A percentile compares a stretch with the other conserved stretches of the same genome.
Conservation (phyloP, 441 rosid genomes). For the Mallotus japonicus region DNA sequence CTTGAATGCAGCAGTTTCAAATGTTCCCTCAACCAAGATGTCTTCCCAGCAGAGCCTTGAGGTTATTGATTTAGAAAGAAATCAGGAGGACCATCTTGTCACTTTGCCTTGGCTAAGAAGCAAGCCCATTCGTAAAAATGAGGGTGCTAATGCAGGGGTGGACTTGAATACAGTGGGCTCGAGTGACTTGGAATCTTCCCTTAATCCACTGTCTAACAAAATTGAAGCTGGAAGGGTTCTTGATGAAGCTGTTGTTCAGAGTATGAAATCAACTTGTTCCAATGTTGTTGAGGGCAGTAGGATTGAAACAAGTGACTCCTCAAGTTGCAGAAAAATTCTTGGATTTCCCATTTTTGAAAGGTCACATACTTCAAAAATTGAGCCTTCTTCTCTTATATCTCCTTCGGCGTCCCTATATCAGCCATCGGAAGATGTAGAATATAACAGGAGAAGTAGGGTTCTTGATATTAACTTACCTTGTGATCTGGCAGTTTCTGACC, state of each 20-base stretch:
- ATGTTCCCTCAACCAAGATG: conserved; percentile 37
- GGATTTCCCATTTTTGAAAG: conserved; percentile 53
- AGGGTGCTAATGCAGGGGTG: conserved; percentile 29
- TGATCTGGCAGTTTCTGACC: conserved; percentile 47
- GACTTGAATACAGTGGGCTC: conserved; percentile 42
- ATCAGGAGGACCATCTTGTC: conserved; percentile 36
- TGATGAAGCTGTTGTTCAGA: conserved; percentile 31
- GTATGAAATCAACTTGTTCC: conserved; percentile 40
- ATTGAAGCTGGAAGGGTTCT: conserved; percentile 34
- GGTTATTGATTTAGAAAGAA: conserved; percentile 47
- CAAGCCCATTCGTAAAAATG: conserved; percentile 38
- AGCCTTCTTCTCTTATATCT: conserved; percentile 42
- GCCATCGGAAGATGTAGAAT: conserved; percentile 39
- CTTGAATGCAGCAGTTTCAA: conserved; percentile 52
- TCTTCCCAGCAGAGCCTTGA: conserved; percentile 32
- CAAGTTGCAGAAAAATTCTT: conserved; percentile 49
- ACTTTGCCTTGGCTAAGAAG: conserved; percentile 70
- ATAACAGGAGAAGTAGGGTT: conserved; percentile 37
- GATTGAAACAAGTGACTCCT: conserved; percentile 34
- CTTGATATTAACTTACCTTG: conserved; percentile 86
- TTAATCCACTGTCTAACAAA: conserved; percentile 33
- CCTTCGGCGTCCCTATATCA: conserved; percentile 33
- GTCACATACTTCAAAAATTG: conserved; percentile 38
- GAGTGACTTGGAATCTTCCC: conserved; percentile 44
- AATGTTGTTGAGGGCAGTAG: conserved; percentile 35